A percentile compares a stretch with the other conserved stretches of the same genome.
Conservation (phyloP, 805 yeast species). For the Candida suzukii region DNA sequence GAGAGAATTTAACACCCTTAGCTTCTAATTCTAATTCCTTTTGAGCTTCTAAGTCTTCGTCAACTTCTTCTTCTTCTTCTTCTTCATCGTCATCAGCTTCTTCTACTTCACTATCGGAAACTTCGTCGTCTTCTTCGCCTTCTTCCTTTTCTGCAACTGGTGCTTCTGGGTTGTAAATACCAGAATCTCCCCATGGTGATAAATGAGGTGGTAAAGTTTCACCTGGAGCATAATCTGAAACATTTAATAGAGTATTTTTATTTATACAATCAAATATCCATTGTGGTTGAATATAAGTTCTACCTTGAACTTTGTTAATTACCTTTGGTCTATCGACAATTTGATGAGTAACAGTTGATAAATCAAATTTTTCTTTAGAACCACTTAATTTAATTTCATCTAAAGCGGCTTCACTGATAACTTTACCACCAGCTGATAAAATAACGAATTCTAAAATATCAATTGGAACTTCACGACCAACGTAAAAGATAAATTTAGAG, state of each 20-base stretch:
- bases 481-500: constrained; percentile 67
- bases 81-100: constrained; percentile 46
- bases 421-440: constrained; percentile 77
- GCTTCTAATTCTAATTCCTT: constrained; percentile 89
- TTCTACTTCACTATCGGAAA: constrained; percentile 39
- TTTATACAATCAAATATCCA: constrained; percentile 94
- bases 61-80: constrained; percentile 46
- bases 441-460: constrained; percentile 86
- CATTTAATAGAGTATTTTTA: constrained; percentile 67
- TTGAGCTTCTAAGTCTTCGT: constrained; percentile 48
- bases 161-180: constrained; percentile 79
- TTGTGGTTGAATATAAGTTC: constrained; percentile 95
- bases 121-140: constrained; percentile 37
- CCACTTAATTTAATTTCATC: constrained; percentile 58
- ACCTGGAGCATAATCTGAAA: constrained; percentile 84
- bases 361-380: constrained; percentile 44
- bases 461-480: constrained; percentile 93
- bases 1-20: constrained; percentile 74
- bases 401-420: constrained; percentile 79
- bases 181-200: constrained; percentile 98
- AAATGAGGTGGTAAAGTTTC: constrained; percentile 94
- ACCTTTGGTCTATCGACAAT: constrained; percentile 89
- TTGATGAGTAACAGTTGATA: constrained; percentile 80
- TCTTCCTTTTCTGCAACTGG: constrained; percentile 31
- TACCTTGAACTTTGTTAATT: constrained; percentile 70